Percentiles rank a stretch among this genome's conserved stretches.
Evolutionary conservation across 129 eudicot genomes (phyloP).

Genomic region (Flaveria bidentis): DNA sequence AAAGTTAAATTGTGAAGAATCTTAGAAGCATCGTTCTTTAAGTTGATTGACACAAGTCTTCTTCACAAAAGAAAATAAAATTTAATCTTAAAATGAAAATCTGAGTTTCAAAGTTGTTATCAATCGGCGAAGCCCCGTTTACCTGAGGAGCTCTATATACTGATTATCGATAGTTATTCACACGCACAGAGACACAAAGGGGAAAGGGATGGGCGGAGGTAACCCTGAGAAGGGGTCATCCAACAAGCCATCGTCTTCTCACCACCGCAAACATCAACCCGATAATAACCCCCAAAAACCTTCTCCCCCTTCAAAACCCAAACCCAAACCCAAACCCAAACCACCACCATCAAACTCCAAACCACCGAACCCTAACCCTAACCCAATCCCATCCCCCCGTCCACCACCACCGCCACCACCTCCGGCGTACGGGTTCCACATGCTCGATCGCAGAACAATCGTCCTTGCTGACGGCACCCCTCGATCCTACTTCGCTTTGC

Average conservation of each 20-base stretch:
- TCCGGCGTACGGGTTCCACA: slow-evolving; percentile 83
- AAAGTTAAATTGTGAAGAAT: no score
- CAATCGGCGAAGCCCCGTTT: no score
- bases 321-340: slow-evolving; percentile 53
- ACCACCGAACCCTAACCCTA: slow-evolving; percentile 44
- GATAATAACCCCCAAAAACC: slow-evolving; percentile 37
- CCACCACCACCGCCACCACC: slow-evolving; percentile 58
- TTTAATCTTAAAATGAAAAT: no score
- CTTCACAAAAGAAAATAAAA: no score
- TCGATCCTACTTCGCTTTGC: slow-evolving; percentile 87
- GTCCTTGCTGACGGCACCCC: slow-evolving; percentile 73
- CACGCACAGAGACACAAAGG: no score
- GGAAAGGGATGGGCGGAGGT: slow-evolving; percentile 58
- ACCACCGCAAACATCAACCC: slow-evolving; percentile 70
- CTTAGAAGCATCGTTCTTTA: no score
- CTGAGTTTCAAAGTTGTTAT: no score
- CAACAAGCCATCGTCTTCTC: slow-evolving; percentile 46
- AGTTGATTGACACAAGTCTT: no score
- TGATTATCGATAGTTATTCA: no score
- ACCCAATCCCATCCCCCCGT: slow-evolving; percentile 32
- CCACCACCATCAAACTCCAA: no score
- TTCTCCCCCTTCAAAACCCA: slow-evolving; percentile 28
- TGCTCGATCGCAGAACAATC: slow-evolving; percentile 89
- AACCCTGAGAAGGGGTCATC: slow-evolving; percentile 48
- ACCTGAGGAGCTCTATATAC: no score